Evolutionary conservation across 148 eudicot species (phyloP), one percentile per base, ranked within the genome.

Genomic region (Cornus kousa): DNA sequence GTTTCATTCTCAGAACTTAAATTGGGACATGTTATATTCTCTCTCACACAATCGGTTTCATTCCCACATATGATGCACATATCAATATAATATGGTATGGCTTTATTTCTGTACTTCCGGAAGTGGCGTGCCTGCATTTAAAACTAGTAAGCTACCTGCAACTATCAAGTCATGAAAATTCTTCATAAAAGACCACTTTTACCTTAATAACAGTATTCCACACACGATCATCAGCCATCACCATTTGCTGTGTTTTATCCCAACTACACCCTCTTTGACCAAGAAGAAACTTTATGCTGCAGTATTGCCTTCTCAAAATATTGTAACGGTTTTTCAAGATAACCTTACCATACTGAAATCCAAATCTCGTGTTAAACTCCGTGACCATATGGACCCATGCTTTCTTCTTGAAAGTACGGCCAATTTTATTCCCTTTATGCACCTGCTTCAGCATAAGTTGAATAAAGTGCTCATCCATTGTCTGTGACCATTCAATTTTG

Each of bases 171-270:
- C 59, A 62, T 28, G 9, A 62, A 62, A 17, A 62, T 62, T 17
- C 23, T 62, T 62, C 20, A 62, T 5, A 22, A 46, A 72, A 50
- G 31, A 17, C 8, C 20, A 20, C 12, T 23, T 48, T 1, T 73
- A 73, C 76, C 76, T 73, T 73, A 11, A 73, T 7, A 57, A 73
- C 67, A 62, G 19, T 73, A 17, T 31, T 55, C 76, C 76, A 73
- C 19, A 32, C 76, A 57, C 7, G 67, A 57, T 73, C 67, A 16
- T 55, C 43, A 17, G 76, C 76, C 32, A 16, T 57, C 76, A 73
- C 23, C 76, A 73, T 55, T 13, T 57, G 76, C 28, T 32, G 76
- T 57, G 17, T 73, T 57, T 53, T 37, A 23, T 73, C 76, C 76
- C 76, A 73, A 62, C 66, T 57, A 73, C 55, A 73, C 23, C 76